Base-by-base conservation (phyloP, 2,329 filamentous ascomycete species). In the Penicillium capsulatum region DNA sequence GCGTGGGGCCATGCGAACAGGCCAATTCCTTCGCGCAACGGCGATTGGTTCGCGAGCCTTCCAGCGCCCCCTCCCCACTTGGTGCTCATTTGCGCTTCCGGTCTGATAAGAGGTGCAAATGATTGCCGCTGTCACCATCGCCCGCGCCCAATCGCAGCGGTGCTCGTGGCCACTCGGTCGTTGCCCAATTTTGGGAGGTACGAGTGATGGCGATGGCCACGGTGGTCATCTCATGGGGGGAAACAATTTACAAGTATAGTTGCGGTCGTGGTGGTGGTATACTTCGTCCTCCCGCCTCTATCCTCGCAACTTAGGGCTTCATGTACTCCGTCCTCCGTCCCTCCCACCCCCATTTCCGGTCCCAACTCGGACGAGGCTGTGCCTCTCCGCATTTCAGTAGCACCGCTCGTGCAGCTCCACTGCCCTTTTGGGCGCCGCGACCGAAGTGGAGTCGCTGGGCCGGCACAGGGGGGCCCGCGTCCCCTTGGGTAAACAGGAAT, bases 91-190 rank as follows among this genome's bases (percentile, higher is more conserved):
- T 35, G 35, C 7, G 28, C n/a, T 34, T 22, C 7, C 8, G 9
- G 22, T n/a, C 37, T 44, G 50, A 53, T 53, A 50, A 54, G 48
- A 50, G 44, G 42, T 48, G 42, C 31, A 41, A 46, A 34, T 51
- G 50, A 50, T 54, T 48, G 39, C 39, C 51, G 48, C 50, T 53
- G 50, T 51, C 51, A 54, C 42, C 44, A 44, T 48, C 42, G 32
- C 26, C n/a, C 8, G 45, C 36, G 35, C 36, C 50, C 51, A 54
- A 54, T 54, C 36, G 34, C 24, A 13, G 36, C 44, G 34, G 36
- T 39, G 46, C 50, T 51, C 48, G 50, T 50, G 51, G 51, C 45
- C 46, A 54, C 45, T 22, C 5, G 19, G 19, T n/a, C 5, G 19
- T 9, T 22, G 9, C 19, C 19, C 19, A 22, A 22, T 5, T 22